Percentiles rank a stretch among this genome's conserved stretches.
These are phyloP conservation scores for Trichoderma oligosporum DNA, from an alignment of 2,329 filamentous ascomycete species.

Conservation along the genomic window DNA sequence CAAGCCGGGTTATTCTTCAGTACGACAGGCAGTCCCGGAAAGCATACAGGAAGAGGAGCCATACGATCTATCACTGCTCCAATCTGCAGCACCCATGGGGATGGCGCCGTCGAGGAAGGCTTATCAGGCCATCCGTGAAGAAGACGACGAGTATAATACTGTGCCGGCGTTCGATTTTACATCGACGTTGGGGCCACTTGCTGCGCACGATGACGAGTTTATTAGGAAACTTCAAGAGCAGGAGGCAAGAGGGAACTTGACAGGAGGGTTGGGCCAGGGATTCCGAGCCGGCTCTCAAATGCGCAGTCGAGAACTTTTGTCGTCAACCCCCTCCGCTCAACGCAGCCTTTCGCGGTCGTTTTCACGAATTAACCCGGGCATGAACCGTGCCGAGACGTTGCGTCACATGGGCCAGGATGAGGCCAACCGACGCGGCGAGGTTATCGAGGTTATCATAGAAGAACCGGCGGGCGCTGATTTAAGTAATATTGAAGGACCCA, in stretches of 20 bases:
- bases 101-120: slow-evolving; percentile 26
- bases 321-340: slow-evolving; percentile 33
- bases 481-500: slow-evolving; percentile 48
- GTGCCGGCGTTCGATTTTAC: slow-evolving; percentile 44
- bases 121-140: slow-evolving; percentile 32
- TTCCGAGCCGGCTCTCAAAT: slow-evolving; percentile 47
- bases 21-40: slow-evolving; percentile 27
- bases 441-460: slow-evolving; percentile 55
- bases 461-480: slow-evolving; percentile 45
- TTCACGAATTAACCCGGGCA: slow-evolving; percentile 33
- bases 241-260: slow-evolving; percentile 53
- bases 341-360: slow-evolving; percentile 41
- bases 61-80: slow-evolving; percentile 43
- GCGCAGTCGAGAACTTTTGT: slow-evolving; percentile 48
- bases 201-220: slow-evolving; percentile 44
- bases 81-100: slow-evolving; percentile 40
- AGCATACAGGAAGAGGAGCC: slow-evolving; percentile 38
- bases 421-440: slow-evolving; percentile 56
- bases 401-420: slow-evolving; percentile 52
- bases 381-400: slow-evolving; percentile 41
- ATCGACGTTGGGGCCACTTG: slow-evolving; percentile 44
- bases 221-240: slow-evolving; percentile 45
- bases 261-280: slow-evolving; percentile 56
- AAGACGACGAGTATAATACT: slow-evolving; percentile 28
- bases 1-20: slow-evolving; percentile 26